A percentile compares a stretch with the other conserved stretches of the same genome.
Conservation (phyloP, 441 rosid species). For the Biscutella auriculata region DNA sequence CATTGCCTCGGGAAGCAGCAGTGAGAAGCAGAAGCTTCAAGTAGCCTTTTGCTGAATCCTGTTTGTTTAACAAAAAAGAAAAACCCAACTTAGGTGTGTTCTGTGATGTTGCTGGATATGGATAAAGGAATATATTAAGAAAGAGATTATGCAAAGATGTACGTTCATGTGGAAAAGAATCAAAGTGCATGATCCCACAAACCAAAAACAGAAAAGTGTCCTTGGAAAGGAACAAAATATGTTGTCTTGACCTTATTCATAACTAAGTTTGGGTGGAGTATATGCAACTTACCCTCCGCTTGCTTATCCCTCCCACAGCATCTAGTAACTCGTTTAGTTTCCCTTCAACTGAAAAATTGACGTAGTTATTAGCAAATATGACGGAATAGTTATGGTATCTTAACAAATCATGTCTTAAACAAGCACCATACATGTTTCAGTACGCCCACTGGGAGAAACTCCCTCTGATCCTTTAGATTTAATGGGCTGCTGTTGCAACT, state of each 20-base stretch:
- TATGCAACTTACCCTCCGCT: conserved; percentile 62
- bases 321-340: conserved; percentile 94
- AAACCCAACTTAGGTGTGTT: conserved; percentile 2
- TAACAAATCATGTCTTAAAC: background rate
- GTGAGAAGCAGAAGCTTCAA: conserved; percentile 95
- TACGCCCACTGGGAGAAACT: conserved; percentile 36
- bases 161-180: conserved; percentile 2
- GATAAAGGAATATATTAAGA: background rate
- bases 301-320: conserved; percentile 86
- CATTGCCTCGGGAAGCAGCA: conserved; percentile 58
- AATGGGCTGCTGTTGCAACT: conserved; percentile 35
- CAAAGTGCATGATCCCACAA: conserved; percentile 1
- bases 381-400: background rate
- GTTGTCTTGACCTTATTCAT: background rate
- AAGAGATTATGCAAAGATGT: background rate
- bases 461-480: conserved; percentile 54
- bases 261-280: background rate
- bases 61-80: conserved; percentile 13
- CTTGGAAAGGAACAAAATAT: background rate
- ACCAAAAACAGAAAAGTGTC: background rate
- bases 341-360: conserved; percentile 66
- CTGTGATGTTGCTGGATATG: background rate
- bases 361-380: background rate
- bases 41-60: conserved; percentile 92
- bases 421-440: conserved; percentile 48